phyloP scores from a whole-genome alignment of 2,329 filamentous ascomycete species.

The Cyphellophora europaea region DNA sequence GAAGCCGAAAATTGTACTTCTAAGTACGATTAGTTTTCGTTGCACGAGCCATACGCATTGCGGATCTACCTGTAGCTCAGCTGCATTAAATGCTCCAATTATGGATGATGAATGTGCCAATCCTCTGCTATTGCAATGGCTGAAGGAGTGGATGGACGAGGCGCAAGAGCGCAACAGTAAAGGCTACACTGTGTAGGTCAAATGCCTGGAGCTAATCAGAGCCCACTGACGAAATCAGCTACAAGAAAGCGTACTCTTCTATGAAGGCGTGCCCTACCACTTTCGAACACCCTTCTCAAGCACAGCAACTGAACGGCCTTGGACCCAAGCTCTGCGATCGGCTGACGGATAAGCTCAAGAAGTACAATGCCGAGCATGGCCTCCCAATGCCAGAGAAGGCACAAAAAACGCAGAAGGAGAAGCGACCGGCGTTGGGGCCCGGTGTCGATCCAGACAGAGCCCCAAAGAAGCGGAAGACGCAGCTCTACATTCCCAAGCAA shows the following conservation, averaged over 20 bases:
- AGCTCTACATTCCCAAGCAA: constrained; percentile 61
- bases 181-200: constrained; percentile 44
- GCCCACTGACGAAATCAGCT: constrained; percentile 33
- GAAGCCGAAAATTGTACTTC: no score
- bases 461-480: constrained; percentile 50
- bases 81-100: not conserved
- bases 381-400: constrained; percentile 55
- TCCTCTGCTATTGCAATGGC: constrained; percentile 61
- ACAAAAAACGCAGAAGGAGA: constrained; percentile 22
- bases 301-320: constrained; percentile 63
- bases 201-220: not conserved
- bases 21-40: no score
- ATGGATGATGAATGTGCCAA: constrained; percentile 50
- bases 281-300: constrained; percentile 64
- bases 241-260: constrained; percentile 67
- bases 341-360: constrained; percentile 48
- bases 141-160: constrained; percentile 67
- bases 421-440: constrained; percentile 4
- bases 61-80: no score
- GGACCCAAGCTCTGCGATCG: constrained; percentile 63
- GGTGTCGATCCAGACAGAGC: constrained; percentile 23
- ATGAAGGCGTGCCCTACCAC: constrained; percentile 64
- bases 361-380: constrained; percentile 57
- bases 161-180: constrained; percentile 62
- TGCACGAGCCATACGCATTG: no score